These are phyloP conservation scores for Camelina sativa DNA, from an alignment of 345 rosid genomes.

Conservation along the genomic window DNA sequence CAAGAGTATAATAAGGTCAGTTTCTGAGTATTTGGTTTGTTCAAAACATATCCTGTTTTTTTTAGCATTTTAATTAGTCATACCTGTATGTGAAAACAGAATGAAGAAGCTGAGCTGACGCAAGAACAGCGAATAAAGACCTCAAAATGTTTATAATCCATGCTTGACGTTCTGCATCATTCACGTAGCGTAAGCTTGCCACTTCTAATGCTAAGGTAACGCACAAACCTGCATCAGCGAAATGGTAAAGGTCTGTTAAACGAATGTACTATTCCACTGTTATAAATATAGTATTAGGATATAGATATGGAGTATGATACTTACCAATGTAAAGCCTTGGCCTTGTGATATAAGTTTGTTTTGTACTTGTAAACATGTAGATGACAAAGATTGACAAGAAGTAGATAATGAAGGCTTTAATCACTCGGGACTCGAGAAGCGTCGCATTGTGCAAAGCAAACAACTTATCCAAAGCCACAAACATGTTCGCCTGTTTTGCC, in stretches of 20 bases:
- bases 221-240: constrained; percentile 54
- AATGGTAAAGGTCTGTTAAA: not conserved
- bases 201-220: constrained; percentile 63
- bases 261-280: not conserved
- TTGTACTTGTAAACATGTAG: constrained; percentile 91
- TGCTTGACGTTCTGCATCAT: constrained; percentile 51
- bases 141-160: constrained; percentile 52
- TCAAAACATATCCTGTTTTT: not conserved
- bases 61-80: not conserved
- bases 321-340: constrained; percentile 77
- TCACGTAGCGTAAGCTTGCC: constrained; percentile 48
- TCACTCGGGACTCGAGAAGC: constrained; percentile 75
- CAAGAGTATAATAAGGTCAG: not conserved
- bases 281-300: not conserved
- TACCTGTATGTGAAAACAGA: constrained; percentile 78
- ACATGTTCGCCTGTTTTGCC: constrained; percentile 88
- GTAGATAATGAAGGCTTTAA: constrained; percentile 78
- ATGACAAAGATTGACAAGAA: constrained; percentile 59
- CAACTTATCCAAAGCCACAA: constrained; percentile 74
- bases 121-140: constrained; percentile 48
- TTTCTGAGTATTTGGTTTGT: not conserved
- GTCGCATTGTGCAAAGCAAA: constrained; percentile 80
- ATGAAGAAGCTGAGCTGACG: constrained; percentile 61
- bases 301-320: constrained; percentile 24
- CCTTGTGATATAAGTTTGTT: constrained; percentile 81